A percentile compares a stretch with the other conserved stretches of the same genome.
Evolutionary conservation across 169 alveolate species (phyloP).

Genomic region (Eimeria zaria): DNA sequence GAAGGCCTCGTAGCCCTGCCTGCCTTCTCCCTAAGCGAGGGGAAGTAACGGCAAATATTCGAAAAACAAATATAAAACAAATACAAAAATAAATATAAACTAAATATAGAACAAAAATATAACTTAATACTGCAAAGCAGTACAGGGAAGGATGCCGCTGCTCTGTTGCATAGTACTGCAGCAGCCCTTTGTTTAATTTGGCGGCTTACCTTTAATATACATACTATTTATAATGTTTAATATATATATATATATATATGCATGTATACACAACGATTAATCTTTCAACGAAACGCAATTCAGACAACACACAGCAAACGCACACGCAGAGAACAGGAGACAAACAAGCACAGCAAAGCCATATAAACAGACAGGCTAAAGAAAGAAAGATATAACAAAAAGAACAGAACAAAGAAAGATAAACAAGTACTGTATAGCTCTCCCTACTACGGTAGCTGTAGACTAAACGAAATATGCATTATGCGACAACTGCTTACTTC

Average conservation of each 20-base stretch:
- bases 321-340: too few species aligned
- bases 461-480: neutral
- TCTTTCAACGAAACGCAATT: too few species aligned
- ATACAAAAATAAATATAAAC: neutral
- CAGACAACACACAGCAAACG: too few species aligned
- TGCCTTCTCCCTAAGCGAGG: slow-evolving; percentile 28
- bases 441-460: neutral
- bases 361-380: neutral
- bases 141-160: neutral
- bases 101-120: too few species aligned
- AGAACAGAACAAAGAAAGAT: neutral
- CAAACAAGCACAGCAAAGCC: neutral
- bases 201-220: too few species aligned
- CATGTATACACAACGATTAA: too few species aligned
- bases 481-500: too few species aligned
- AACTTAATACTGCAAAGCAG: neutral
- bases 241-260: too few species aligned
- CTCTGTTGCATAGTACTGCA: too few species aligned
- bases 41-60: neutral
- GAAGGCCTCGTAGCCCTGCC: slow-evolving; percentile 79
- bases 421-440: neutral
- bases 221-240: too few species aligned
- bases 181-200: too few species aligned
- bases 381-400: neutral
- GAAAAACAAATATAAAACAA: neutral